Evolutionary conservation across 1,284 basidiomycete species (phyloP).

Genomic region (Tilletiaria anomala): DNA sequence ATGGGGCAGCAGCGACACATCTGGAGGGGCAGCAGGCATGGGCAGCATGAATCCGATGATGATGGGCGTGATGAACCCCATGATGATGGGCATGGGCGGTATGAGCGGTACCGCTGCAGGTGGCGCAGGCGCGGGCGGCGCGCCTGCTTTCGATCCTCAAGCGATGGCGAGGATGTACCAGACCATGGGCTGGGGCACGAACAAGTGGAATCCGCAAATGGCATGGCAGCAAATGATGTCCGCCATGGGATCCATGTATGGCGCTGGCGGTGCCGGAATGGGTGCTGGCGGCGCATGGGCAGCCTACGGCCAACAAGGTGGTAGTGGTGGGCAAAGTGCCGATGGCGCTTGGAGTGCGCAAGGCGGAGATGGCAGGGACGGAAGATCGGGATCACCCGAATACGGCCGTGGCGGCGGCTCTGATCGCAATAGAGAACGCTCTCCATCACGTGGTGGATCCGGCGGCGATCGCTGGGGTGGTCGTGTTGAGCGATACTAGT

Average conservation of each 20-base stretch:
- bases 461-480: no score
- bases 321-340: no score
- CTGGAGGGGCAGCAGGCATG: constrained; percentile 58
- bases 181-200: constrained; percentile 43
- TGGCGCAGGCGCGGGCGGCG: constrained; percentile 4
- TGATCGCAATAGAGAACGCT: no score
- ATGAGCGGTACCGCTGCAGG: constrained; percentile 16
- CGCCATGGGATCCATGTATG: constrained; percentile 11
- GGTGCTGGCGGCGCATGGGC: constrained; percentile 26
- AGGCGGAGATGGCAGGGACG: no score
- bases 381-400: no score
- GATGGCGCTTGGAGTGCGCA: no score
- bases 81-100: constrained; percentile 28
- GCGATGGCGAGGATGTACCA: constrained; percentile 48
- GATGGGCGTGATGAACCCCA: constrained; percentile 44
- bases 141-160: constrained; percentile 41
- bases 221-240: constrained; percentile 36
- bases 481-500: no score
- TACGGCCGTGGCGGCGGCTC: no score
- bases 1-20: constrained; percentile 51
- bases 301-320: no score
- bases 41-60: constrained; percentile 47
- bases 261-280: constrained; percentile 3
- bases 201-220: constrained; percentile 35
- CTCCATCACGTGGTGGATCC: no score